Conservation (phyloP, 2,329 filamentous ascomycete genomes). For the Taxawa tesnikishii region DNA sequence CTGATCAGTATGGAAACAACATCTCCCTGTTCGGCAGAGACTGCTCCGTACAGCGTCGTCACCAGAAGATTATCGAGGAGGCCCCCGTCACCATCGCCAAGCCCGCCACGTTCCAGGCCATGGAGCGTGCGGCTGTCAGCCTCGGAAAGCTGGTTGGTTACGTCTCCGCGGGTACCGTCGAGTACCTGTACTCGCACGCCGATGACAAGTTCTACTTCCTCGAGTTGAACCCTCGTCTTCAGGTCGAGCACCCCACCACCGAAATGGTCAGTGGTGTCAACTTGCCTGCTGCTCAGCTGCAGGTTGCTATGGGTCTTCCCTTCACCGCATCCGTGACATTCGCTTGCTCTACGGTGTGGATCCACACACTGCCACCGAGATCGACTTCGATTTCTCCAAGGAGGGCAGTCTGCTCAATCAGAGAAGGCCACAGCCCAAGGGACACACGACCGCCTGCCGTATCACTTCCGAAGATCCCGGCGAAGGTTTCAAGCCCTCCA, state of each 20-base stretch:
- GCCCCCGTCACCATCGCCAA: slow-evolving; percentile 95
- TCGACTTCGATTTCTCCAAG: slow-evolving; percentile 93
- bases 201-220: slow-evolving; percentile 99
- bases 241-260: slow-evolving; percentile 98
- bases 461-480: slow-evolving; percentile 98
- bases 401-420: slow-evolving; percentile 74
- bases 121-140: slow-evolving; percentile 94
- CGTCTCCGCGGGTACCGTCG: slow-evolving; percentile 95
- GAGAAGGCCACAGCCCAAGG: slow-evolving; percentile 82
- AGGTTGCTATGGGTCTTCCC: slow-evolving; percentile 98
- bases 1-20: slow-evolving; percentile 99
- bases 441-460: slow-evolving; percentile 95
- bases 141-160: slow-evolving; percentile 91
- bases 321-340: slow-evolving; percentile 93
- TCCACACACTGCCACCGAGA: slow-evolving; percentile 70
- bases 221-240: slow-evolving; percentile 95
- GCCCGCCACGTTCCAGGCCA: slow-evolving; percentile 75
- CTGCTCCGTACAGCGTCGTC: slow-evolving; percentile 93
- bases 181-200: slow-evolving; percentile 95
- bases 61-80: slow-evolving; percentile 99
- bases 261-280: slow-evolving; percentile 99
- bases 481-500: slow-evolving; percentile 98
- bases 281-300: slow-evolving; percentile 89
- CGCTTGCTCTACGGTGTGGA: slow-evolving; percentile 92
- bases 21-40: slow-evolving; percentile 98